Base-by-base conservation (phyloP, 1,284 basidiomycete genomes). In the Pyrrhoderma noxium region DNA sequence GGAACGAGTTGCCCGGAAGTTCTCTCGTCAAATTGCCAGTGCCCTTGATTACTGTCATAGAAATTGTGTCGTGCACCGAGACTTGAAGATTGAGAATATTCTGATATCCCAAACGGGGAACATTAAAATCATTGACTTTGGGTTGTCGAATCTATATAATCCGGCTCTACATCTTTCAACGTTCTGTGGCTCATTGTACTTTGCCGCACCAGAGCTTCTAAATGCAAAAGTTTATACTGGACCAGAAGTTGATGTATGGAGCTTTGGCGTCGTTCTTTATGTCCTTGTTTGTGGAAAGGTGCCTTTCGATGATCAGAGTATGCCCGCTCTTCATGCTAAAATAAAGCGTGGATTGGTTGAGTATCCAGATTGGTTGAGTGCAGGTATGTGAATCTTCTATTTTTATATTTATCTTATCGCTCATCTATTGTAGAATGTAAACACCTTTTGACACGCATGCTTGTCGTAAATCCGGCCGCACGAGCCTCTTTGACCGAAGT, bases 41-140 rank as follows among this genome's bases (percentile, higher is more conserved):
- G 95, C 96, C 0, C 74, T 99, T 37, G 89, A 96, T 62, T 98
- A 99, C 67, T 97, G 94, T 66, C 96, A 99, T 71, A 82, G 85
- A 63, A 99, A 99, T 69, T 95, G 85, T 61, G 93, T 99, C 61
- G 94, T 99, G 3, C 96, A 99, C 67, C 87, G 95, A 58, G 91
- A 99, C 71, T 82, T 99, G 58, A 99, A 99, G 76, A 99, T 99
- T 63, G 93, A 99, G 70, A 99, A 97, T 70, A 99, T 99, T 61
- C 85, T 99, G 62, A 98, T 99, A 61, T 97, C 93, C 1, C 93
- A 96, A 60, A 92, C 91, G 1, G 95, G 95, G 11, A 98, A 98
- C 69, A 97, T 98, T 77, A 99, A 99, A 75, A 98, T 99, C 57
- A 99, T 99, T 67, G 95, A 99, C 69, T 99, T 99, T 70, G 95